phyloP scores from a whole-genome alignment of 805 yeast genomes.

The Ogataea polymorpha region DNA sequence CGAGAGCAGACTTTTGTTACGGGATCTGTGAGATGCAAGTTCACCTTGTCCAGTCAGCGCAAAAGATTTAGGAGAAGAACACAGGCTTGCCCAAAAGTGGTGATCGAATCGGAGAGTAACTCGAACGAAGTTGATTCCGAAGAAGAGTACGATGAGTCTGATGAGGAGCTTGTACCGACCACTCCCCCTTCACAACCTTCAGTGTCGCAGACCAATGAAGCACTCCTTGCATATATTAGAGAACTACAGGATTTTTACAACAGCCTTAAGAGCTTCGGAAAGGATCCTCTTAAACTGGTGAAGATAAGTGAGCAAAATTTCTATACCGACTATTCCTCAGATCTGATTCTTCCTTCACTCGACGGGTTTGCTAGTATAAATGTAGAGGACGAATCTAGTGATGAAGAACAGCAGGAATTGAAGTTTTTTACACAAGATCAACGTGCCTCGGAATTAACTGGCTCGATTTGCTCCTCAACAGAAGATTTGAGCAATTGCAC shows the following conservation, averaged over 20 bases:
- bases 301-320: slow-evolving; percentile 21
- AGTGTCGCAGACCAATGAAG: slow-evolving; percentile 1
- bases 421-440: too few relatives aligned
- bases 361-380: slow-evolving; percentile 5
- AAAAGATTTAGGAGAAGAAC: background rate
- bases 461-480: slow-evolving; percentile 14
- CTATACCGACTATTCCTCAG: slow-evolving; percentile 13
- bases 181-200: background rate
- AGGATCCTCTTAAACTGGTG: slow-evolving; percentile 16
- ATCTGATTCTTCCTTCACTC: background rate
- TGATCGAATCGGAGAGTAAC: background rate
- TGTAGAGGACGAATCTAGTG: slow-evolving; percentile 9
- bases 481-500: slow-evolving; percentile 20
- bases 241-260: slow-evolving; percentile 9
- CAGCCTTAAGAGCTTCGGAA: slow-evolving; percentile 10
- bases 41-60: slow-evolving; percentile 13
- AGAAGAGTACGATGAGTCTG: slow-evolving; percentile 21
- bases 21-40: slow-evolving; percentile 25
- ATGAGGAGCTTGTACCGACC: slow-evolving; percentile 5
- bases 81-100: background rate
- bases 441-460: slow-evolving; percentile 5
- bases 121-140: slow-evolving; percentile 13
- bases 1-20: slow-evolving; percentile 27
- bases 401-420: slow-evolving; percentile 3
- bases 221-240: slow-evolving; percentile 13